Conservation (phyloP, 2,329 filamentous ascomycete genomes). For the Botryosphaeria agaves region DNA sequence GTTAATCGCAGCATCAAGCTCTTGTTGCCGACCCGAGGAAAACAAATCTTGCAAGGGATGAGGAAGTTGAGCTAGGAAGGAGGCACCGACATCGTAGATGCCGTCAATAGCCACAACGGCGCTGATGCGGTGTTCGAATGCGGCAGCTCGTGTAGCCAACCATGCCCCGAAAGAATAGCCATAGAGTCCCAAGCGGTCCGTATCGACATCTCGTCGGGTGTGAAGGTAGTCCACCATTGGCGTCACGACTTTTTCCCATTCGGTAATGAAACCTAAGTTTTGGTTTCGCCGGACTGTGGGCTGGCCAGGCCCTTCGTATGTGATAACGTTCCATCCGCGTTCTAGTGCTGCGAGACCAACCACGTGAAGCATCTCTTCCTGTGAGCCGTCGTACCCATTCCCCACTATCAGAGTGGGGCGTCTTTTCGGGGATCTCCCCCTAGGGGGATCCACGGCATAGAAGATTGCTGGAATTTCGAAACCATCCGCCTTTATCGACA, state of each 20-base stretch:
- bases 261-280: constrained; percentile 11
- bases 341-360: constrained; percentile 11
- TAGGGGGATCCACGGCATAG: constrained; percentile 3
- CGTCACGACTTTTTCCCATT: constrained; percentile 14
- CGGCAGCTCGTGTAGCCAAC: constrained; percentile 13
- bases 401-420: constrained; percentile 9
- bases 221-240: constrained; percentile 15
- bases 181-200: constrained; percentile 9
- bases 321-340: constrained; percentile 15
- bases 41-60: constrained; percentile 2
- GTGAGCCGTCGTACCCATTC: constrained; percentile 13
- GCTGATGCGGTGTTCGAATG: constrained; percentile 12
- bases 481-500: constrained; percentile 2
- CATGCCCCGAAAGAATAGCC: constrained; percentile 15
- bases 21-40: neutral
- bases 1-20: constrained; percentile 3
- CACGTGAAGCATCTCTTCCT: constrained; percentile 12
- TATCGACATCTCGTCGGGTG: constrained; percentile 8
- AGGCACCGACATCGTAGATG: constrained; percentile 4
- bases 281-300: constrained; percentile 11
- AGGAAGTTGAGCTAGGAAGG: constrained; percentile 1
- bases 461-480: constrained; percentile 4
- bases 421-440: constrained; percentile 1
- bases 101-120: constrained; percentile 10
- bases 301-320: constrained; percentile 18